Evolutionary conservation across 129 eudicot species (phyloP), one percentile per base, ranked within the genome.

Genomic region (Pittosporum tobira): DNA sequence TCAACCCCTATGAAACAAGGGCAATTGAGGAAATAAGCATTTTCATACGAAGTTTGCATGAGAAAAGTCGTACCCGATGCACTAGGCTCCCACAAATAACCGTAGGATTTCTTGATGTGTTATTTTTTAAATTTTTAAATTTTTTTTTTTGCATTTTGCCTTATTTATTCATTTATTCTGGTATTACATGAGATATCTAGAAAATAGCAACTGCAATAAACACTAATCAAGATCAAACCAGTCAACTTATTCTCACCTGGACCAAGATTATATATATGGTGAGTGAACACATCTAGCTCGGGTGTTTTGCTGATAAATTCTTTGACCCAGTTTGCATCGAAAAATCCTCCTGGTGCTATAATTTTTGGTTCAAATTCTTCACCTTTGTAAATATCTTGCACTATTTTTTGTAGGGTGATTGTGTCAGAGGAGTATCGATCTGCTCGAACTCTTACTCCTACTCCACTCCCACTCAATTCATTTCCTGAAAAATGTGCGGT

Each of bases 321-420:
- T 63, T 71, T 69, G 74, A 85, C 77, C 97, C 97, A 90, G 15
- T 59, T 63, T 19, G 61, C 44, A 29, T 90, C 97, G 54, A 82
- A 90, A 81, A 90, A 85, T 56, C 95, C 95, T 40, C 95, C 97
- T 0, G 97, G 97, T 48, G 95, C 88, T 50, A 90, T 82, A 42
- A 69, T 73, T 36, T 48, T 61, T 4, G 97, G 95, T 54, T 79
- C 76, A 13, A 64, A 7, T 46, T 71, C 59, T 26, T 56, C 37
- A 1, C 57, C 84, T 64, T 76, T 55, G 66, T 90, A 90, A 23
- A 85, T 71, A 1, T 82, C 78, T 60, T 85, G 69, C 61, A 90
- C 77, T 21, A 79, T 44, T 53, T 82, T 73, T 53, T 57, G 57
- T 38, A 90, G 71, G 52, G 78, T 58, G 48, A 53, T 68, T 48